These are phyloP conservation scores for Plectosphaerella plurivora DNA, from an alignment of 2,329 filamentous ascomycete genomes.

Conservation along the genomic window DNA sequence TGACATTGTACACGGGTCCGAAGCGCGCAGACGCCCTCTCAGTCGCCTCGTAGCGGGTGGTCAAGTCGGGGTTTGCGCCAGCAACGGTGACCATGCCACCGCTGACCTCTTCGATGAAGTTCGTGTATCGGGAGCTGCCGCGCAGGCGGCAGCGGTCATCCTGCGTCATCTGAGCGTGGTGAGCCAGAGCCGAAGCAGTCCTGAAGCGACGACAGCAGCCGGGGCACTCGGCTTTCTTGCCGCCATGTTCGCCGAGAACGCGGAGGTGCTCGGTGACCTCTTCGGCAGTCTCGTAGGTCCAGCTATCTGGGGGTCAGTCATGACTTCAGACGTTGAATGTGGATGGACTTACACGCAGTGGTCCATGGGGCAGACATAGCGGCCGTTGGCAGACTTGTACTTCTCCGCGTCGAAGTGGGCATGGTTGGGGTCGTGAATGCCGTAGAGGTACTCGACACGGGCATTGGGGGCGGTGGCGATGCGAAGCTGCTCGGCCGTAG, in stretches of 20 bases:
- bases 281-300: constrained; percentile 27
- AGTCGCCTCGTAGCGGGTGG: constrained; percentile 24
- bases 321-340: too few relatives aligned
- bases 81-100: constrained; percentile 29
- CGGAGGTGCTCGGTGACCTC: constrained; percentile 38
- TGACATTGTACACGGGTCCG: not conserved
- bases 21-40: constrained; percentile 5
- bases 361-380: constrained; percentile 49
- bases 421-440: constrained; percentile 38
- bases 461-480: constrained; percentile 9
- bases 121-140: constrained; percentile 30
- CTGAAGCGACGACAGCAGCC: constrained; percentile 37
- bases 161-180: constrained; percentile 41
- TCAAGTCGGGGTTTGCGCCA: constrained; percentile 26
- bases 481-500: constrained; percentile 14
- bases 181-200: constrained; percentile 35
- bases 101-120: constrained; percentile 33
- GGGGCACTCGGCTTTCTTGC: constrained; percentile 34
- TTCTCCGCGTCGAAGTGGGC: constrained; percentile 39
- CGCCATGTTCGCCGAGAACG: constrained; percentile 31
- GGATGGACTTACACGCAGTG: constrained; percentile 41
- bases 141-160: constrained; percentile 37
- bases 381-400: constrained; percentile 37
- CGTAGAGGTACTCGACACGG: constrained; percentile 12
- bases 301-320: constrained; percentile 24